These are phyloP conservation scores for Chaetomium strumarium DNA, from an alignment of 2,329 filamentous ascomycete species.

Conservation along the genomic window DNA sequence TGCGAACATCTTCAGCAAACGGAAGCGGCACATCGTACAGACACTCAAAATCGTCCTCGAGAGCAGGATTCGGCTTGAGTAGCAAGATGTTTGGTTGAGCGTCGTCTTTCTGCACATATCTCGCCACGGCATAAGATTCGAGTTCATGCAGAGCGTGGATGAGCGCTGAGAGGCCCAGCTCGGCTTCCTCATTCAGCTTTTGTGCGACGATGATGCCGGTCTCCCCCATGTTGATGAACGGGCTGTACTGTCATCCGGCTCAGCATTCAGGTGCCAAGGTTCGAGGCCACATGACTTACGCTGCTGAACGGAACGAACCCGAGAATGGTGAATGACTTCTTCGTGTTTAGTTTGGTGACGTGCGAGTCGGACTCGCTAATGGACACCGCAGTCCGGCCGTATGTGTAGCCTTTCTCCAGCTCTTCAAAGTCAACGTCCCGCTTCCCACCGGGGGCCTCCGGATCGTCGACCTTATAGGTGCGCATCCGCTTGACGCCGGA, in stretches of 20 bases:
- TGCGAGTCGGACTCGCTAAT: slow-evolving; percentile 83
- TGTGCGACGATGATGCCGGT: slow-evolving; percentile 71
- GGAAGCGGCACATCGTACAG: slow-evolving; percentile 86
- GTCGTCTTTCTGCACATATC: slow-evolving; percentile 77
- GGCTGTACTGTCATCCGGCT: slow-evolving; percentile 58
- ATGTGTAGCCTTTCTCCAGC: slow-evolving; percentile 89
- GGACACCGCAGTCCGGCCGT: slow-evolving; percentile 84
- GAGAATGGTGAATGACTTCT: slow-evolving; percentile 69
- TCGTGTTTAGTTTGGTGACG: slow-evolving; percentile 79
- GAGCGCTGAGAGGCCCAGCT: slow-evolving; percentile 79
- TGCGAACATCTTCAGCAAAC: slow-evolving; percentile 85
- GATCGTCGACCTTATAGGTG: slow-evolving; percentile 74
- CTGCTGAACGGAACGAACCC: slow-evolving; percentile 70
- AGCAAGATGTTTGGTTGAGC: slow-evolving; percentile 73
- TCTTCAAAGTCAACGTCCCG: slow-evolving; percentile 74
- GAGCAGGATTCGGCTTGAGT: slow-evolving; percentile 60
- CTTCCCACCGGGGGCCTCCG: slow-evolving; percentile 69
- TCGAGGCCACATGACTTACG: slow-evolving; percentile 9
- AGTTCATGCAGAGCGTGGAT: slow-evolving; percentile 82
- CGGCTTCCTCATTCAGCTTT: slow-evolving; percentile 73
- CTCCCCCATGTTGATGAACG: slow-evolving; percentile 79
- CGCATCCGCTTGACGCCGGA: slow-evolving; percentile 70
- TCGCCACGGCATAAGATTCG: slow-evolving; percentile 78
- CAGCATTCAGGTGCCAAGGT: slow-evolving; percentile 7
- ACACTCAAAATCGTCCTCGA: slow-evolving; percentile 75